Base-by-base conservation (phyloP, 192 early-diverging fungal genomes). In the Podila horticola region DNA sequence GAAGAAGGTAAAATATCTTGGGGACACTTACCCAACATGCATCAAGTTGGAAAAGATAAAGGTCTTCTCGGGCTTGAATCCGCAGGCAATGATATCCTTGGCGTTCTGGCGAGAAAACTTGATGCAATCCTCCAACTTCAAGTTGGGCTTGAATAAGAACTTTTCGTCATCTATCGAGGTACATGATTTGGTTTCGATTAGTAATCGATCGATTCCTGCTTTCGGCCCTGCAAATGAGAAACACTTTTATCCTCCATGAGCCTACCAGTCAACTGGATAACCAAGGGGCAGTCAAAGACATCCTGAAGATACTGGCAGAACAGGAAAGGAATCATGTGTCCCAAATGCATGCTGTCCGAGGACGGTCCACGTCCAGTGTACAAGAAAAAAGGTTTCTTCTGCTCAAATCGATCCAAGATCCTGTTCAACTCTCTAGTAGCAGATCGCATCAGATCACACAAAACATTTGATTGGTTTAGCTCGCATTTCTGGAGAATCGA, bases 331-430 rank as follows among this genome's bases (percentile, higher is more conserved):
- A 98, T 86, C 92, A 98, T 95, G 75, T 99, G 97, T 15, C 97
- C 97, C 48, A 97, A 85, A 67, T 98, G 97, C 96, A 99, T 98
- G 83, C 91, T 92, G 31, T 88, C 92, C 64, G 92, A 90, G 69
- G 93, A 94, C 36, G 97, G 97, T 30, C 97, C 97, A 74, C 97
- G 95, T 17, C 97, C 97, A 50, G 97, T 99, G 88, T 99, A 99
- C 64, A 99, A 84, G 77, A 90, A 99, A 83, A 99, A 99, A 19
- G 97, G 97, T 85, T 98, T 96, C 84, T 95, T 95, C 83, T 97
- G 90, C 83, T 99, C 97, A 86, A 92, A 94, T 55, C 93, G 88
- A 85, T 97, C 95, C 50, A 99, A 88, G 67, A 99, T 95, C 58
- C 77, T 74, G 26, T 68, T 88, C 62, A 99, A 86, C 64, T 99